Conservation (phyloP, 164 flowering plant species). For the Annona squamosa region DNA sequence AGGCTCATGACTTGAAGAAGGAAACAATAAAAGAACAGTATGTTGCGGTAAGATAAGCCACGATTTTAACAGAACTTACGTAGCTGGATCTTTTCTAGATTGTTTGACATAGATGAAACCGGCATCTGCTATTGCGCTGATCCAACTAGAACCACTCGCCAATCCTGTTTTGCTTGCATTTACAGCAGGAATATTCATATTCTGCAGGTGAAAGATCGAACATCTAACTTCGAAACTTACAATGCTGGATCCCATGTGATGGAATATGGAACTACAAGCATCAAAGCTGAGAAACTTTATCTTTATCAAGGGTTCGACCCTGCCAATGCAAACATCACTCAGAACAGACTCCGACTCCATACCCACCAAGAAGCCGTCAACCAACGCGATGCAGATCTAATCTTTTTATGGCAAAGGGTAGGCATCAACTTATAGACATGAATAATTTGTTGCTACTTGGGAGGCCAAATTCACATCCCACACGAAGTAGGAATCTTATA, state of each 20-base stretch:
- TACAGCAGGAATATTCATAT: background rate
- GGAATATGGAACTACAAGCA: constrained; percentile 76
- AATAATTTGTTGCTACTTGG: background rate
- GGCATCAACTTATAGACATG: background rate
- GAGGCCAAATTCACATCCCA: background rate
- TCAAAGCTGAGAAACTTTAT: constrained; percentile 57
- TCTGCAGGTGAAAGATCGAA: constrained; percentile 62
- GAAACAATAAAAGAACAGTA: constrained; percentile 75
- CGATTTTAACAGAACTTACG: background rate
- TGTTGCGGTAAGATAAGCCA: constrained; percentile 32
- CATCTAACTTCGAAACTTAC: constrained; percentile 67
- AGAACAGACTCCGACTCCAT: constrained; percentile 19
- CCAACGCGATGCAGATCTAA: constrained; percentile 89
- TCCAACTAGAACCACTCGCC: background rate
- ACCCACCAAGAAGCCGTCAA: constrained; percentile 50
- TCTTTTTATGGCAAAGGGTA: constrained; percentile 72
- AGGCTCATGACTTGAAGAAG: constrained; percentile 70
- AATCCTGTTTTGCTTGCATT: background rate
- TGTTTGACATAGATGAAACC: background rate
- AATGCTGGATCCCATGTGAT: constrained; percentile 86
- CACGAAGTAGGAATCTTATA: background rate
- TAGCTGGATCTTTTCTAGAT: background rate
- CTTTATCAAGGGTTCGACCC: constrained; percentile 86
- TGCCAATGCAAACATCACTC: constrained; percentile 39
- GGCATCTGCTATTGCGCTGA: background rate